phyloP scores from a whole-genome alignment of 768 basidiomycete species.

The Xerocomus potaroensis region DNA sequence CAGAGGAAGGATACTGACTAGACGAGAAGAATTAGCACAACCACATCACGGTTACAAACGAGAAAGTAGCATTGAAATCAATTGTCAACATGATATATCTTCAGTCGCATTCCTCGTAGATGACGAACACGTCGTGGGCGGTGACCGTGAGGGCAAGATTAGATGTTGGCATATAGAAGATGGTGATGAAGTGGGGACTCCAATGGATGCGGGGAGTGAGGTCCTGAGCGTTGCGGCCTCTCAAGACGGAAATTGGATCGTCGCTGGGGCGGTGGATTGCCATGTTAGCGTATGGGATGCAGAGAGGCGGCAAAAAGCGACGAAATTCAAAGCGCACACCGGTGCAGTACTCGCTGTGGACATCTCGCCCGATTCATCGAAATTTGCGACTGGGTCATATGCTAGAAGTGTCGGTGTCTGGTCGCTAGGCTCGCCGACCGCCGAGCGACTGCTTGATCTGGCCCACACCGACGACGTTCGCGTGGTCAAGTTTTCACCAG shows the following conservation, averaged over 20 bases:
- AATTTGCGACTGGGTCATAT: slow-evolving; percentile 1
- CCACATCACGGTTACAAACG: no score
- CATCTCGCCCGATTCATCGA: slow-evolving; percentile 10
- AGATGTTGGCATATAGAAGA: no score
- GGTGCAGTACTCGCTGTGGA: neutral
- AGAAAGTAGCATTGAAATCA: no score
- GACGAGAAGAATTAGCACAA: no score
- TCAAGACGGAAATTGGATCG: neutral
- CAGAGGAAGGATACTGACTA: no score
- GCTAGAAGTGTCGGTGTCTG: neutral
- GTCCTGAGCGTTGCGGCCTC: neutral
- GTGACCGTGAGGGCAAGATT: no score
- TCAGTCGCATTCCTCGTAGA: no score
- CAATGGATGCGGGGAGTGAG: no score
- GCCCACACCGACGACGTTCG: no score
- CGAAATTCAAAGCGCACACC: neutral
- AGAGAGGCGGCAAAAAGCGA: neutral
- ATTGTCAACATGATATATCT: no score
- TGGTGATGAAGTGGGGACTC: no score
- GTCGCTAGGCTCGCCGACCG: slow-evolving; percentile 3
- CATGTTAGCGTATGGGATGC: neutral
- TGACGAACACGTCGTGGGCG: no score
- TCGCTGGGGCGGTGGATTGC: neutral
- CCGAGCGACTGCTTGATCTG: slow-evolving; percentile 1
- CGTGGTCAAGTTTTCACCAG: neutral